These are phyloP conservation scores for Actinomucor elegans DNA, from an alignment of 371 early-diverging fungal genomes.

Conservation along the genomic window DNA sequence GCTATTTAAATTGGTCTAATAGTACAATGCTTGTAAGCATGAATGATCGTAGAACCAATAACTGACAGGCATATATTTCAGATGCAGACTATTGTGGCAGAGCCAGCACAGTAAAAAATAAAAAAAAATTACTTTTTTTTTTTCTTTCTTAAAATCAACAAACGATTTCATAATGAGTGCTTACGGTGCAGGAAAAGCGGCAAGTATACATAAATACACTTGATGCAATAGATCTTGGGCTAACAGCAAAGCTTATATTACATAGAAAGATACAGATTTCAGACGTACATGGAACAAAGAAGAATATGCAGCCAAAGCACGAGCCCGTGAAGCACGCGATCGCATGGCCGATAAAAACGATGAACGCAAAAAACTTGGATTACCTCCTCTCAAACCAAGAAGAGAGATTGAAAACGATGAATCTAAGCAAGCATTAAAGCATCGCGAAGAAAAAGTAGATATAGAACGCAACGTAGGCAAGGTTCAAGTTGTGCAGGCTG, in stretches of 20 bases:
- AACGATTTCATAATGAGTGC: slow-evolving; percentile 27
- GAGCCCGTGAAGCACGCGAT: slow-evolving; percentile 46
- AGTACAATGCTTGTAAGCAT: too few relatives aligned
- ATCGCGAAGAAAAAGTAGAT: slow-evolving; percentile 58
- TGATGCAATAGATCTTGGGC: not conserved
- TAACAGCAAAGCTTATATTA: not conserved
- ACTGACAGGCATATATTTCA: too few relatives aligned
- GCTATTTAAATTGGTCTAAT: too few relatives aligned
- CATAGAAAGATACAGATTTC: slow-evolving; percentile 54
- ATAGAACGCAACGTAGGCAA: slow-evolving; percentile 80
- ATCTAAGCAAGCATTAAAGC: slow-evolving; percentile 31
- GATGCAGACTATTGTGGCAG: too few relatives aligned
- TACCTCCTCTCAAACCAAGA: slow-evolving; percentile 35
- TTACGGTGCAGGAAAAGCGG: slow-evolving; percentile 31
- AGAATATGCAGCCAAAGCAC: slow-evolving; percentile 57
- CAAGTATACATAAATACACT: not conserved
- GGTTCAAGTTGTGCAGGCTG: slow-evolving; percentile 74
- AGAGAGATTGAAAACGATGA: slow-evolving; percentile 28
- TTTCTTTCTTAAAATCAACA: too few relatives aligned
- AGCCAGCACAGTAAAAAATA: too few relatives aligned
- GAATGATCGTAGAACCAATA: too few relatives aligned
- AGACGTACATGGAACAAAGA: slow-evolving; percentile 67
- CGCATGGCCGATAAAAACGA: slow-evolving; percentile 38
- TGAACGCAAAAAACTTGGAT: slow-evolving; percentile 37
- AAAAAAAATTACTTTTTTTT: too few relatives aligned